Percentiles rank a stretch among this genome's conserved stretches.
These are phyloP conservation scores for Phenoliferia sp. DNA, from an alignment of 1,284 basidiomycete genomes.

Conservation along the genomic window DNA sequence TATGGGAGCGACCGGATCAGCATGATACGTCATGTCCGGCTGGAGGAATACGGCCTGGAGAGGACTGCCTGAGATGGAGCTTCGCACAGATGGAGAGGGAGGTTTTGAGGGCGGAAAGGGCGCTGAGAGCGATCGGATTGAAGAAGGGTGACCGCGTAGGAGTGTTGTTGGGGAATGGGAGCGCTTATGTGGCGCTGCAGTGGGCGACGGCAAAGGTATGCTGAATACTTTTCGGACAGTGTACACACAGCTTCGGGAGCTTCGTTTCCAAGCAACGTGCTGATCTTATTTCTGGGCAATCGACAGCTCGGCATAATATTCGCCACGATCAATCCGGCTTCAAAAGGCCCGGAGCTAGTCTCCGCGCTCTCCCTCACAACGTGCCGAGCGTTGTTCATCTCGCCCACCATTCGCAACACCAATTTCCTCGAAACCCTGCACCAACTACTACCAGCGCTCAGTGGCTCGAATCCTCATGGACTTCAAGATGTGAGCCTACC, in stretches of 20 bases:
- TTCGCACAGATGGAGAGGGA: conserved; percentile 65
- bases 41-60: conserved; percentile 50
- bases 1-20: conserved; percentile 54
- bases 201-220: conserved; percentile 62
- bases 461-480: neutral
- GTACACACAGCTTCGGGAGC: no score
- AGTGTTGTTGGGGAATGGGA: conserved; percentile 63
- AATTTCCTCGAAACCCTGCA: conserved; percentile 7
- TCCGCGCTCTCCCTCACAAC: conserved; percentile 9
- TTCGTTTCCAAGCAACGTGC: no score
- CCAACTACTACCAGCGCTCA: conserved; percentile 1
- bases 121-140: conserved; percentile 64
- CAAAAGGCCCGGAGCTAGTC: conserved; percentile 65
- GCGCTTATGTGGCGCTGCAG: conserved; percentile 71
- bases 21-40: conserved; percentile 40
- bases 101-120: conserved; percentile 63
- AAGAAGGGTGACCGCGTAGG: conserved; percentile 71
- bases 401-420: conserved; percentile 9
- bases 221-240: no score
- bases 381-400: conserved; percentile 4
- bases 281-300: neutral
- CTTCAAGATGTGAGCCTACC: neutral
- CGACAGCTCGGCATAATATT: conserved; percentile 65
- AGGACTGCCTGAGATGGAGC: conserved; percentile 64
- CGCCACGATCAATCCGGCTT: conserved; percentile 77